These are phyloP conservation scores for Edaphochlamys debaryana DNA, from an alignment of 139 green algal genomes.

Conservation along the genomic window DNA sequence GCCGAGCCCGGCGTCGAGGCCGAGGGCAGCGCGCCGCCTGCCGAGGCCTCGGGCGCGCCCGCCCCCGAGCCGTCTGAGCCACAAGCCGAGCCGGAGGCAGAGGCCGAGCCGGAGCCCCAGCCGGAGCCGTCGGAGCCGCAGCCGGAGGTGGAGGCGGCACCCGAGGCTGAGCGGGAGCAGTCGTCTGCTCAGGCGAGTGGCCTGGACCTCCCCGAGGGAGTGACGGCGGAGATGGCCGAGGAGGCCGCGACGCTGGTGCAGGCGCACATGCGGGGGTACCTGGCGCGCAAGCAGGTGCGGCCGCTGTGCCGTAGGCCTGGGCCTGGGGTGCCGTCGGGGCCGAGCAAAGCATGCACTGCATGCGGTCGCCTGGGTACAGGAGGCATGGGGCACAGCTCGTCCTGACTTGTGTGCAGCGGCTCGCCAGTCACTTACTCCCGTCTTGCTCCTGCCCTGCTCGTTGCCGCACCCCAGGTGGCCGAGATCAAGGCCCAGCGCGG, in stretches of 20 bases:
- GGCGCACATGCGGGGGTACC: conserved; percentile 16
- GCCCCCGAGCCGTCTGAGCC: neutral
- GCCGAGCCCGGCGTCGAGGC: neutral
- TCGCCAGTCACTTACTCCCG: no score
- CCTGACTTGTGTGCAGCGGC: neutral
- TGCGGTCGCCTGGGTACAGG: neutral
- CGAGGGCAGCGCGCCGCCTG: no score
- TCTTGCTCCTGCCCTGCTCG: neutral
- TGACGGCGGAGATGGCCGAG: conserved; percentile 4
- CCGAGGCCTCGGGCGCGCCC: neutral
- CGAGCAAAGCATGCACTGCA: neutral
- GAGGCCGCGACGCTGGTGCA: conserved; percentile 1
- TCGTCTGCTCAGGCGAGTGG: no score
- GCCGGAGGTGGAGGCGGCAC: neutral
- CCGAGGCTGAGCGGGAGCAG: neutral
- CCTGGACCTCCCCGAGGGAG: neutral
- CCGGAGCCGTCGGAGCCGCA: neutral
- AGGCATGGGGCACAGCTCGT: neutral
- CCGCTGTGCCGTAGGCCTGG: no score
- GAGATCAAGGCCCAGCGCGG: neutral
- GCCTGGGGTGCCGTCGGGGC: no score
- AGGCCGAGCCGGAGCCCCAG: neutral
- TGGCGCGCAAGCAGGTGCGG: conserved; percentile 13
- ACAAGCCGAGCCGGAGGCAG: neutral
- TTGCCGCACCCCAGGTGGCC: conserved; percentile 11